Evolutionary conservation across 495 filamentous ascomycete genomes (phyloP).

Genomic region (Neurospora discreta): DNA sequence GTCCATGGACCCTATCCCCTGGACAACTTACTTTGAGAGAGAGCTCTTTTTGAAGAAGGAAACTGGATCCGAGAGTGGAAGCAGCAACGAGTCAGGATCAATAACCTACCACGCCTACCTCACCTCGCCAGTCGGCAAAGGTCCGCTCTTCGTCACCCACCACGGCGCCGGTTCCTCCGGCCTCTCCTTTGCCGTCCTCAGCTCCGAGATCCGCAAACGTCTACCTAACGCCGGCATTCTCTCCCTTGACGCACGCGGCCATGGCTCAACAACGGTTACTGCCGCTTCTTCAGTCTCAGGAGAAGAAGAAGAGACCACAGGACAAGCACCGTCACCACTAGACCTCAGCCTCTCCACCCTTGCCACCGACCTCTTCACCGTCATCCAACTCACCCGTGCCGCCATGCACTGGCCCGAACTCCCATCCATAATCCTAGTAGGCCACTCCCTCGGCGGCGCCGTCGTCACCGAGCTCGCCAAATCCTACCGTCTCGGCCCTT

Average conservation of each 20-base stretch:
- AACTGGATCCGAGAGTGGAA: background rate
- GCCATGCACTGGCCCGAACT: constrained; percentile 59
- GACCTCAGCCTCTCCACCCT: constrained; percentile 62
- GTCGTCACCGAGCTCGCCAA: constrained; percentile 78
- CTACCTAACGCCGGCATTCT: constrained; percentile 76
- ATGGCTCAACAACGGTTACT: constrained; percentile 53
- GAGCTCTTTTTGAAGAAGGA: constrained; percentile 54
- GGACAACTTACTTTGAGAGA: constrained; percentile 81
- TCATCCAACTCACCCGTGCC: constrained; percentile 51
- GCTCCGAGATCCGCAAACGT: constrained; percentile 61
- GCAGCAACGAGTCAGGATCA: background rate
- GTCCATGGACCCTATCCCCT: constrained; percentile 50
- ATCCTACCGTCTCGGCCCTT: constrained; percentile 29
- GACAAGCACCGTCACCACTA: constrained; percentile 20
- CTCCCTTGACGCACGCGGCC: constrained; percentile 73
- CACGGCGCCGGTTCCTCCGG: constrained; percentile 43
- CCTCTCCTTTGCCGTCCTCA: constrained; percentile 51
- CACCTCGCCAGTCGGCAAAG: constrained; percentile 43
- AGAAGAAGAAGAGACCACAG: constrained; percentile 19
- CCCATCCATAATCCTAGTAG: constrained; percentile 71
- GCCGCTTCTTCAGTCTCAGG: background rate
- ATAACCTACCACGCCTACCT: constrained; percentile 81
- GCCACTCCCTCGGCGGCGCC: constrained; percentile 94
- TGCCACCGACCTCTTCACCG: constrained; percentile 57
- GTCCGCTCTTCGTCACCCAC: constrained; percentile 49